phyloP scores from a whole-genome alignment of 768 basidiomycete species.

The Ramaria rubella region DNA sequence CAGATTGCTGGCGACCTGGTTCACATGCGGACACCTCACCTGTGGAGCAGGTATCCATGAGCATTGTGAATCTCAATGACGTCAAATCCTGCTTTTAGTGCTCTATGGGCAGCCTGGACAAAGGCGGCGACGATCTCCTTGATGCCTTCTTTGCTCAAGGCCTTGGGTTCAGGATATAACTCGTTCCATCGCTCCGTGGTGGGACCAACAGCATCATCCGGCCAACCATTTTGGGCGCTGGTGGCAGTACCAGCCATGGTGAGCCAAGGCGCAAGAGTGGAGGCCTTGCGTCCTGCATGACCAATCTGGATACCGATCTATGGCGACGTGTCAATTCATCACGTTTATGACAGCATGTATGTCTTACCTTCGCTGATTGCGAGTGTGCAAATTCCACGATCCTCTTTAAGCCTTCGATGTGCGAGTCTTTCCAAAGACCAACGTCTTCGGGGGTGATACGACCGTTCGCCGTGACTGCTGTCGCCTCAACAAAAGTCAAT shows the following conservation, averaged over 20 bases:
- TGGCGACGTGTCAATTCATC: not conserved
- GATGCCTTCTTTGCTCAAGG: constrained; percentile 51
- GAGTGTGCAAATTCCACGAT: constrained; percentile 38
- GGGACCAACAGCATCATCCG: constrained; percentile 50
- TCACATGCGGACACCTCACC: constrained; percentile 27
- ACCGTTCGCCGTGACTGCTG: constrained; percentile 52
- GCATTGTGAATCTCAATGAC: constrained; percentile 57
- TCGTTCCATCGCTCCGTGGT: constrained; percentile 41
- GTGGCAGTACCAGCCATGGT: constrained; percentile 28
- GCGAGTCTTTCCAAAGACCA: constrained; percentile 35
- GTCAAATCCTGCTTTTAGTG: constrained; percentile 54
- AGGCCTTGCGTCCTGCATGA: constrained; percentile 74
- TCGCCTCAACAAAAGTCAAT: constrained; percentile 58
- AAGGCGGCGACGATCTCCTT: constrained; percentile 51
- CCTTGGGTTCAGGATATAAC: constrained; percentile 46
- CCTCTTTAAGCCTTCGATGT: constrained; percentile 33
- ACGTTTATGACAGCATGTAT: not conserved
- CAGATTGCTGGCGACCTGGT: constrained; percentile 10
- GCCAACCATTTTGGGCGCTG: constrained; percentile 44
- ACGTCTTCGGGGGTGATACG: constrained; percentile 62
- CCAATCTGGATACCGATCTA: constrained; percentile 67
- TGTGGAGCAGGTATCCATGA: constrained; percentile 53
- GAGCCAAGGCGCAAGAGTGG: constrained; percentile 58
- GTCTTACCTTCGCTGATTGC: constrained; percentile 24
- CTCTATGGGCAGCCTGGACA: constrained; percentile 42